Evolutionary conservation across 345 rosid genomes (phyloP), one percentile per base, ranked within the genome.

Genomic region (Eucalyptus curtisii): DNA sequence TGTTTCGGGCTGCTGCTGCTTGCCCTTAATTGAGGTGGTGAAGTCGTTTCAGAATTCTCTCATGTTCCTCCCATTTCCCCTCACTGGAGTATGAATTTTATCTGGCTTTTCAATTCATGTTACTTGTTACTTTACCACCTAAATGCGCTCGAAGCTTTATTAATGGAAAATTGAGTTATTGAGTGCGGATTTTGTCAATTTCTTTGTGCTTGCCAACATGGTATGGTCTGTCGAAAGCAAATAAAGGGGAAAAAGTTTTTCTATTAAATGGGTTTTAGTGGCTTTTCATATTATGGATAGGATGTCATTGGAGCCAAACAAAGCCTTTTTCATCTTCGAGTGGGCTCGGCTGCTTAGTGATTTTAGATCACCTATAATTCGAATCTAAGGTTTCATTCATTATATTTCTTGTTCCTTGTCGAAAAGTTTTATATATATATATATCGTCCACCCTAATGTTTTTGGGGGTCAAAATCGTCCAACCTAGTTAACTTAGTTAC

Each of bases 21-120:
- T 95, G 98, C 86, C 99, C 99, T 88, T 94, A 88, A 89, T 57
- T 96, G 52, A 87, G 7, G 90, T 90, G 50, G 93, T 93, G 89
- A 96, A 92, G 89, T 94, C 95, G 85, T 89, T 96, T 49, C 98
- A 92, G 88, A 94, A 93, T 82, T 92, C 96, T 4, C 92, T 95
- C 89, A 90, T 96, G 90, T 88, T 93, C 61, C 59, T 95, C 45
- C 97, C 95, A 55, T 98, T 93, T 90, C 98, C 99, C 89, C 61
- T 55, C 61, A 4, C 96, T 59, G 99, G 98, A 92, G 99, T 95
- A 94, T 90, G 88, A 3, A 8, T 85, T 87, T 87, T 10, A 53
- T 49, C 86, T 87, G 57, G 87, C 16, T 16, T 59, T 59, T 48
- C 76, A 64, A 24, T 55, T 55, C 30, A 55, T 22, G 13, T 55